Evolutionary conservation across 257 asterid genomes (phyloP).

Genomic region (Solanum lignicaule): DNA sequence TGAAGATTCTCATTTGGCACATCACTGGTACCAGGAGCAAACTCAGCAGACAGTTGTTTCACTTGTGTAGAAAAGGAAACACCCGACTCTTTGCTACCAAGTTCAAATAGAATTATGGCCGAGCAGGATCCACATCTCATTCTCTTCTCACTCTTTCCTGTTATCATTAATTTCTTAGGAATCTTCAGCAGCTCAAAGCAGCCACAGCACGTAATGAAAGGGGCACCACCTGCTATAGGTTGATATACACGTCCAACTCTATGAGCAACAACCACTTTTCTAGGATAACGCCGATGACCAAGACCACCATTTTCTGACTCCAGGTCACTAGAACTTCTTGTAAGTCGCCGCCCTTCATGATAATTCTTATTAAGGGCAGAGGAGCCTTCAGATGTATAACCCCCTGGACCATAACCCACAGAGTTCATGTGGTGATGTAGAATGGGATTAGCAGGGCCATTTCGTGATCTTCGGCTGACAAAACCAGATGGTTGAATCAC

Average conservation of each 20-base stretch:
- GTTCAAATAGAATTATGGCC: constrained; percentile 49
- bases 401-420: constrained; percentile 21
- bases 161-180: constrained; percentile 35
- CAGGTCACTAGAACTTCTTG: constrained; percentile 37
- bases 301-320: constrained; percentile 43
- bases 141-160: constrained; percentile 32
- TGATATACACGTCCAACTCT: constrained; percentile 24
- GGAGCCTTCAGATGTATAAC: constrained; percentile 27
- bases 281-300: constrained; percentile 31
- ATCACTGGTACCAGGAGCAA: constrained; percentile 35
- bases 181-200: constrained; percentile 76
- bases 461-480: constrained; percentile 30
- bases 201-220: constrained; percentile 66
- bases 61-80: constrained; percentile 38
- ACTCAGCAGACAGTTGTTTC: constrained; percentile 36
- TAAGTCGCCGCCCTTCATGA: constrained; percentile 24
- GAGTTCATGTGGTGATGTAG: constrained; percentile 24
- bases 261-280: constrained; percentile 30
- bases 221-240: constrained; percentile 90
- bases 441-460: constrained; percentile 24
- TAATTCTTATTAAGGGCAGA: constrained; percentile 18
- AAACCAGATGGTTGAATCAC: constrained; percentile 31
- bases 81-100: constrained; percentile 37
- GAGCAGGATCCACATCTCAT: constrained; percentile 88
- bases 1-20: constrained; percentile 36